These are phyloP conservation scores for Alternaria sp. DNA, from an alignment of 2,329 filamentous ascomycete species.

Conservation along the genomic window DNA sequence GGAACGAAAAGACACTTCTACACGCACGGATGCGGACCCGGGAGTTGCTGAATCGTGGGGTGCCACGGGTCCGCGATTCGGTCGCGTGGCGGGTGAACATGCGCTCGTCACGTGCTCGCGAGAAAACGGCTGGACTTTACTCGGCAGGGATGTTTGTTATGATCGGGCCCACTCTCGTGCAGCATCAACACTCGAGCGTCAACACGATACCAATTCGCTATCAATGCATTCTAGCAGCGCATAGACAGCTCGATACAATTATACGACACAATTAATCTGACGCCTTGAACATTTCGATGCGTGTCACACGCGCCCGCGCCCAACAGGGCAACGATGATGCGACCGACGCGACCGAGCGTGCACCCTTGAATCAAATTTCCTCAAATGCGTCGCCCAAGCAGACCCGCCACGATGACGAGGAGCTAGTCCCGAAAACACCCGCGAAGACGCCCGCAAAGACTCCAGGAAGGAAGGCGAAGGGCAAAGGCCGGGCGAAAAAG, in stretches of 20 bases:
- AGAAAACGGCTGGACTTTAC: constrained; percentile 13
- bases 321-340: constrained; percentile 49
- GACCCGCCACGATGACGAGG: constrained; percentile 22
- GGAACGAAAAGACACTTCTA: not conserved
- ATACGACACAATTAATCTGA: not conserved
- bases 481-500: constrained; percentile 34
- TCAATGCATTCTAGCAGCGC: constrained; percentile 23
- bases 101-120: constrained; percentile 18
- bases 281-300: constrained; percentile 35
- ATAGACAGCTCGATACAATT: constrained; percentile 11
- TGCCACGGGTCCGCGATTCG: constrained; percentile 2
- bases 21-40: constrained; percentile 8
- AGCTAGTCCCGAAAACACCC: constrained; percentile 32
- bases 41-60: constrained; percentile 7
- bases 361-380: constrained; percentile 51
- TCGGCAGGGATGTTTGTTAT: constrained; percentile 25
- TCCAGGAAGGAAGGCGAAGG: constrained; percentile 36
- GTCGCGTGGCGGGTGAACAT: constrained; percentile 11
- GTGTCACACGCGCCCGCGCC: constrained; percentile 54
- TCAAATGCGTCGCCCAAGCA: constrained; percentile 37
- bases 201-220: constrained; percentile 16
- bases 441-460: constrained; percentile 45
- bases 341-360: constrained; percentile 44
- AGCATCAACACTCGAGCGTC: constrained; percentile 26
- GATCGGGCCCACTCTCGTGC: constrained; percentile 16